A percentile compares a stretch with the other conserved stretches of the same genome.
Conservation (phyloP, 75 land plant genomes). For the Sequoiadendron giganteum region DNA sequence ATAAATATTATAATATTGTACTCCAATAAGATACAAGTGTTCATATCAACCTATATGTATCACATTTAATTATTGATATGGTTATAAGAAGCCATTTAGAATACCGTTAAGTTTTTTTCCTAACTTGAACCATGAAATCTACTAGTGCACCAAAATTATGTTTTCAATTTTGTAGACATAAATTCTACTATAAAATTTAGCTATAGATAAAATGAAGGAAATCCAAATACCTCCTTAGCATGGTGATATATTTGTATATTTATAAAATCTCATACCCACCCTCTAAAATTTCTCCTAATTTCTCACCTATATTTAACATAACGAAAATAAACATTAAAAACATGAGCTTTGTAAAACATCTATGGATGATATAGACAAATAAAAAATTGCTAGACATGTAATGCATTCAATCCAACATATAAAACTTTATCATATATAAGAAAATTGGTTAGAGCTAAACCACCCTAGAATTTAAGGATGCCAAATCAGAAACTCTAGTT, state of each 20-base stretch:
- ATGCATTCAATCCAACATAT: neutral
- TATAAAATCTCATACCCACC: constrained; percentile 69
- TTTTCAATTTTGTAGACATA: too few species aligned
- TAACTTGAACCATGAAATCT: too few species aligned
- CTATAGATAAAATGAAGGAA: too few species aligned
- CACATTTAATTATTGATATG: neutral
- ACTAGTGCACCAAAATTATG: too few species aligned
- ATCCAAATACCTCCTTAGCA: too few species aligned
- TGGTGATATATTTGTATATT: constrained; percentile 32
- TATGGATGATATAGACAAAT: neutral
- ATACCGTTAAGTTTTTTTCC: too few species aligned
- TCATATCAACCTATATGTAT: neutral
- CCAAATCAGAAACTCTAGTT: constrained; percentile 87
- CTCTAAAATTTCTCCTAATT: constrained; percentile 60
- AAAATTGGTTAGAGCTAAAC: constrained; percentile 80
- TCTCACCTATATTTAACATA: constrained; percentile 21
- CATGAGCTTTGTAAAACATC: neutral
- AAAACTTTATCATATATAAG: constrained; percentile 34
- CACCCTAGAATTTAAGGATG: constrained; percentile 95
- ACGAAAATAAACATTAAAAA: neutral
- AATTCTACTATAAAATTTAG: too few species aligned
- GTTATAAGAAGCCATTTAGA: neutral
- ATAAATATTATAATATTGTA: too few species aligned
- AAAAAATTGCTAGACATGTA: neutral
- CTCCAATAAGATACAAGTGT: neutral